Conservation (phyloP, 345 rosid genomes). For the Hibiscus syriacus region DNA sequence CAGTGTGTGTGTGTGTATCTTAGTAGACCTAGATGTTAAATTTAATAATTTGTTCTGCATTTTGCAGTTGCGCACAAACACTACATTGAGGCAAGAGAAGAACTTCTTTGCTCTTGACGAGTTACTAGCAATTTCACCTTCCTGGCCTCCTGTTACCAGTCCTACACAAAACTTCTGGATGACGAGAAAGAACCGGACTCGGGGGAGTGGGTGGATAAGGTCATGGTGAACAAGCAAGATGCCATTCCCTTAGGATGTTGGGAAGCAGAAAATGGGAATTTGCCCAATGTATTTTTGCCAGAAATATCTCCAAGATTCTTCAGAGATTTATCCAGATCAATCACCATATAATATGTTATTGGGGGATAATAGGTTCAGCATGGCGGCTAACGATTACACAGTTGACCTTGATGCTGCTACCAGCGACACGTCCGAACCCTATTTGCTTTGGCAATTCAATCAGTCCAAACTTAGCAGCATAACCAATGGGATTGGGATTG, state of each 20-base stretch:
- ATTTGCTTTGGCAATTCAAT: slow-evolving; percentile 84
- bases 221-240: slow-evolving; percentile 91
- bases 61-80: slow-evolving; percentile 39
- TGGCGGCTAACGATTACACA: slow-evolving; percentile 29
- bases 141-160: slow-evolving; percentile 81
- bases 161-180: slow-evolving; percentile 50
- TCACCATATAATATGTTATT: slow-evolving; percentile 54
- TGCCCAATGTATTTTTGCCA: slow-evolving; percentile 49
- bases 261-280: slow-evolving; percentile 38
- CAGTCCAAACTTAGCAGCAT: slow-evolving; percentile 52
- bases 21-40: not conserved
- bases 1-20: no score
- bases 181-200: slow-evolving; percentile 63
- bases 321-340: slow-evolving; percentile 60
- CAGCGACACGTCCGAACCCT: slow-evolving; percentile 81
- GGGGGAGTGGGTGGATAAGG: slow-evolving; percentile 92
- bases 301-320: slow-evolving; percentile 59
- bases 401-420: slow-evolving; percentile 84
- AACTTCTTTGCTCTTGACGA: slow-evolving; percentile 79
- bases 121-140: slow-evolving; percentile 74
- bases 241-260: slow-evolving; percentile 45
- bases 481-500: slow-evolving; percentile 38
- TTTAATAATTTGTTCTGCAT: slow-evolving; percentile 4
- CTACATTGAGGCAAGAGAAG: slow-evolving; percentile 43
- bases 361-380: slow-evolving; percentile 39